phyloP scores from a whole-genome alignment of 805 yeast genomes.

The Suhomyces tanzawaensis region DNA sequence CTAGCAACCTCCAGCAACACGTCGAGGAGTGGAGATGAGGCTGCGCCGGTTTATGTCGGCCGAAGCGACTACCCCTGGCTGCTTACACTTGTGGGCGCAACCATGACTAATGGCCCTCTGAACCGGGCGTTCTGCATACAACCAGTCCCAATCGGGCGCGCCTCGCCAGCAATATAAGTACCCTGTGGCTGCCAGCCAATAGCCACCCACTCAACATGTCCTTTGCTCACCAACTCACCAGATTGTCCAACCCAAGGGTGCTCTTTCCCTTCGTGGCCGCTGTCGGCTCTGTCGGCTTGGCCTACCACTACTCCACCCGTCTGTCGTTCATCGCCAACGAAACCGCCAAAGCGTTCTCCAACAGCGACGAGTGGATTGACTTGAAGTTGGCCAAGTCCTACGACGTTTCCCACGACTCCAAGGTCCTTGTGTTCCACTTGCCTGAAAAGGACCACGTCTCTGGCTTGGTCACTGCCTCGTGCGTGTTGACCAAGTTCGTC shows the following conservation, averaged over 20 bases:
- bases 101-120: no score
- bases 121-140: no score
- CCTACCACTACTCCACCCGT: conserved; percentile 25
- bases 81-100: no score
- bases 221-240: conserved; percentile 20
- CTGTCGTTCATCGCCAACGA: conserved; percentile 30
- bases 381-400: conserved; percentile 48
- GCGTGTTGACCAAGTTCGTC: conserved; percentile 74
- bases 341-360: conserved; percentile 49
- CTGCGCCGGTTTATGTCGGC: no score
- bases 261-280: conserved; percentile 30
- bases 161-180: conserved; percentile 1
- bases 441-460: conserved; percentile 63
- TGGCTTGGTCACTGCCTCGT: conserved; percentile 79
- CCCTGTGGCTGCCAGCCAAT: no score
- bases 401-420: conserved; percentile 61
- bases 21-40: no score
- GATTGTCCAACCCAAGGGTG: conserved; percentile 24
- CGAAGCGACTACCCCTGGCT: no score
- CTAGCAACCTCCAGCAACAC: no score
- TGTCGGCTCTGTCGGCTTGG: conserved; percentile 34
- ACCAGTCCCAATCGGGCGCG: no score
- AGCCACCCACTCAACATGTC: no score
- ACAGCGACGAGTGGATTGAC: conserved; percentile 71
- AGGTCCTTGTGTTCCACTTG: conserved; percentile 66